Evolutionary conservation across 495 filamentous ascomycete species (phyloP).

Genomic region (Penicillium canariense): DNA sequence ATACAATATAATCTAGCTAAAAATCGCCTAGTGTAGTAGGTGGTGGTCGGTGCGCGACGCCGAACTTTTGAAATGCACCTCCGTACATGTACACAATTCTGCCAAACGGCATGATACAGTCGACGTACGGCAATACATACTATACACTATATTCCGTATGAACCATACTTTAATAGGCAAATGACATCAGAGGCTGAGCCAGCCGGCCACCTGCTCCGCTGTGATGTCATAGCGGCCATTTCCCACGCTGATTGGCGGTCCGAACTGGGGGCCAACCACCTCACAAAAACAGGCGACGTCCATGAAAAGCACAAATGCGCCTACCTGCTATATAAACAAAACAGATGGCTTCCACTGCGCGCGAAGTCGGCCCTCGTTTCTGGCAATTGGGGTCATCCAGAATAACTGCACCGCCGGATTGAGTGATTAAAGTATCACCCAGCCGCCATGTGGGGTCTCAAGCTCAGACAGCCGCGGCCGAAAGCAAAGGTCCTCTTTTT

Average conservation of each 20-base stretch:
- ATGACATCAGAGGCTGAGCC: slow-evolving; percentile 32
- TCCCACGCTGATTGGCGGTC: slow-evolving; percentile 13
- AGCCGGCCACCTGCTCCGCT: slow-evolving; percentile 3
- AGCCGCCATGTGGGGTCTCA: no score
- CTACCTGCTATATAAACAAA: slow-evolving; percentile 27
- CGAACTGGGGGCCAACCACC: slow-evolving; percentile 7
- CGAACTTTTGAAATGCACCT: no score
- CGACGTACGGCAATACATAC: no score
- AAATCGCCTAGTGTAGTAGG: no score
- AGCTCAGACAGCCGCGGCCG: no score
- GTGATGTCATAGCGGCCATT: slow-evolving; percentile 24
- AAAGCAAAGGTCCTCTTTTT: neutral
- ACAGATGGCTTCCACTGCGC: neutral
- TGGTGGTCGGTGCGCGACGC: no score
- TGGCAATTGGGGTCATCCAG: neutral
- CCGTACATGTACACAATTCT: no score
- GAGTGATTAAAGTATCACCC: no score
- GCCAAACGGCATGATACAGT: no score
- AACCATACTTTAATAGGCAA: neutral
- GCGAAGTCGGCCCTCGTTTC: neutral
- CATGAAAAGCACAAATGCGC: slow-evolving; percentile 11
- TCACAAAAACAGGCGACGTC: slow-evolving; percentile 10
- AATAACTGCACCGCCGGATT: no score
- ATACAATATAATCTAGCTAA: no score
- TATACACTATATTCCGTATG: neutral